Percentiles rank a stretch among this genome's conserved stretches.
These are phyloP conservation scores for Penicillium cinerascens DNA, from an alignment of 495 filamentous ascomycete genomes.

Conservation along the genomic window DNA sequence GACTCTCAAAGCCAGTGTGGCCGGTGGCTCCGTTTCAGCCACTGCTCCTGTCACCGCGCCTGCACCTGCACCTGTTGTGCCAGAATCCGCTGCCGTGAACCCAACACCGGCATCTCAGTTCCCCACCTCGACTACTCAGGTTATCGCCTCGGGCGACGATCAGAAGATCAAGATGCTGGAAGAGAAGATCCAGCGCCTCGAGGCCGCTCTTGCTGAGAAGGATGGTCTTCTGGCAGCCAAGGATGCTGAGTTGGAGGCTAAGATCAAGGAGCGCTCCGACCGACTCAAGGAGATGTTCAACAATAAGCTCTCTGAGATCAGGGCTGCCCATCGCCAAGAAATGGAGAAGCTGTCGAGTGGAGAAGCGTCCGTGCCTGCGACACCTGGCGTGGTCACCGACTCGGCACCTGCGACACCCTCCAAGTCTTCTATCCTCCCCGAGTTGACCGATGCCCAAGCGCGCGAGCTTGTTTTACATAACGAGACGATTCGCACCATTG, in stretches of 20 bases:
- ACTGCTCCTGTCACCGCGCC: conserved; percentile 3
- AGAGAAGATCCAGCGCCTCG: conserved; percentile 45
- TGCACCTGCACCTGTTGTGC: background rate
- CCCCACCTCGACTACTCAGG: conserved; percentile 25
- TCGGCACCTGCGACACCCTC: conserved; percentile 36
- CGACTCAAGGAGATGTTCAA: conserved; percentile 69
- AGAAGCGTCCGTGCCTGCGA: conserved; percentile 44
- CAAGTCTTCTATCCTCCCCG: conserved; percentile 32
- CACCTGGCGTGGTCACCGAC: conserved; percentile 25
- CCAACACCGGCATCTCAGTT: conserved; percentile 41
- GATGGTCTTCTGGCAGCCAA: conserved; percentile 34
- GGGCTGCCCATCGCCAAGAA: conserved; percentile 51
- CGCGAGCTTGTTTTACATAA: conserved; percentile 63
- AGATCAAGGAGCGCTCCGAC: conserved; percentile 63
- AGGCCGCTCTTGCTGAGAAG: conserved; percentile 49
- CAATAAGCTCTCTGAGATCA: conserved; percentile 63
- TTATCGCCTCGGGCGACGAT: conserved; percentile 26
- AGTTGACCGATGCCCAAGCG: conserved; percentile 57
- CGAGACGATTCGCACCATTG: conserved; percentile 58
- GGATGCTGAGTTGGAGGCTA: conserved; percentile 49
- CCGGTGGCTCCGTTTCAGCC: conserved; percentile 27
- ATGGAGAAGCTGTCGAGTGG: conserved; percentile 62
- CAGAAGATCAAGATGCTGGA: conserved; percentile 39
- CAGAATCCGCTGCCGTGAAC: conserved; percentile 27
- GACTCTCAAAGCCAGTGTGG: conserved; percentile 32